A percentile compares a stretch with the other conserved stretches of the same genome.
Conservation (phyloP, 306 rosid species). For the Hippophae rhamnoides region DNA sequence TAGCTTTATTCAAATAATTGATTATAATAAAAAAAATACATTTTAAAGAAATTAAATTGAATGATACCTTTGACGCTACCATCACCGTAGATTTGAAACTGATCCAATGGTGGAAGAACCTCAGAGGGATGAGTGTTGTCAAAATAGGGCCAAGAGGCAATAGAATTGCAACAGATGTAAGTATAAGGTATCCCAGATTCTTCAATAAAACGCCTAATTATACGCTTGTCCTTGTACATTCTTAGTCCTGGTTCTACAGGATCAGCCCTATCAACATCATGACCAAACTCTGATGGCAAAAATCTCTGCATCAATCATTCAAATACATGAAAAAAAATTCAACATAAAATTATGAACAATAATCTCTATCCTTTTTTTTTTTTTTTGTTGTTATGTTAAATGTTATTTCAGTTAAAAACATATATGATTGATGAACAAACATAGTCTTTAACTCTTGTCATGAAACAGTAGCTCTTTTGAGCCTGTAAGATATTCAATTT, state of each 20-base stretch:
- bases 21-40: too few species aligned
- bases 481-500: too few species aligned
- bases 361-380: too few species aligned
- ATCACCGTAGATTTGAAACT: constrained; percentile 58
- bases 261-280: constrained; percentile 55
- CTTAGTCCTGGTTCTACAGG: constrained; percentile 60
- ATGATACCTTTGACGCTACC: constrained; percentile 48
- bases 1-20: too few species aligned
- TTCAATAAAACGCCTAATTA: constrained; percentile 33
- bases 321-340: too few species aligned
- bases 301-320: constrained; percentile 34
- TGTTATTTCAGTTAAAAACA: too few species aligned
- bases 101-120: constrained; percentile 51
- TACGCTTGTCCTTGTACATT: constrained; percentile 45
- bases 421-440: too few species aligned
- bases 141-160: constrained; percentile 68
- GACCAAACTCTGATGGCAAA: constrained; percentile 69
- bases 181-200: constrained; percentile 39
- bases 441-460: too few species aligned
- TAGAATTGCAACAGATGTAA: constrained; percentile 57
- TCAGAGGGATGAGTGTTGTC: constrained; percentile 51
- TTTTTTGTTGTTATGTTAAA: too few species aligned
- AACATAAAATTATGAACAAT: too few species aligned
- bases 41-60: not conserved
- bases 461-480: too few species aligned